Conservation (phyloP, 495 filamentous ascomycete species). For the Aspergillus olivimuriae region DNA sequence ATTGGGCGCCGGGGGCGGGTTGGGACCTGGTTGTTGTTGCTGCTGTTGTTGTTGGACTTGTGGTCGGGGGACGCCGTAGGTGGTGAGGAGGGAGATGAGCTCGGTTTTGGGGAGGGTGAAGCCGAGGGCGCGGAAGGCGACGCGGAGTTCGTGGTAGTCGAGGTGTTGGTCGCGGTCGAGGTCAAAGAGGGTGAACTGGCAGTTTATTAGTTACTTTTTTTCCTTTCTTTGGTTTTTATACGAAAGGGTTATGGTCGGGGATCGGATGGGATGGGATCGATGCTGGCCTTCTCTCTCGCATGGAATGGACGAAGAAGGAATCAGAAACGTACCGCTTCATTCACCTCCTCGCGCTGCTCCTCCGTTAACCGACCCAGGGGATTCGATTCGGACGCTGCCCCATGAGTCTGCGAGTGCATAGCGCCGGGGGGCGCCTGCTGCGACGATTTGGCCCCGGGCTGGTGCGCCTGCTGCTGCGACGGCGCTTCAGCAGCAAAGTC, state of each 20-base stretch:
- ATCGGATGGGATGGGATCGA: not conserved
- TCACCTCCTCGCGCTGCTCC: constrained; percentile 84
- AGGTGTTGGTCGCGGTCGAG: constrained; percentile 91
- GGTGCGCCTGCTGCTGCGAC: too few relatives aligned
- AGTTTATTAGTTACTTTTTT: constrained; percentile 1
- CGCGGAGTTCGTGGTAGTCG: constrained; percentile 97
- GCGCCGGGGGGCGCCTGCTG: constrained; percentile 24
- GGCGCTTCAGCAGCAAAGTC: constrained; percentile 27
- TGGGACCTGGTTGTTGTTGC: constrained; percentile 21
- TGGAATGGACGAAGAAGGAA: not conserved
- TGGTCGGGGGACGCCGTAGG: constrained; percentile 58
- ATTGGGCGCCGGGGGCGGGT: constrained; percentile 24
- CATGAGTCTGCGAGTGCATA: constrained; percentile 30
- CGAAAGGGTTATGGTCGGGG: not conserved
- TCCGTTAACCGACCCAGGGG: constrained; percentile 58
- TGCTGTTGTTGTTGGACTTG: constrained; percentile 38
- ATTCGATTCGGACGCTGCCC: constrained; percentile 37
- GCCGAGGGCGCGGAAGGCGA: constrained; percentile 92
- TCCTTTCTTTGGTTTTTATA: not conserved
- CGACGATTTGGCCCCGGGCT: constrained; percentile 21
- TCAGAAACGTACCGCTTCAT: constrained; percentile 67
- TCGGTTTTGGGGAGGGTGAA: constrained; percentile 85
- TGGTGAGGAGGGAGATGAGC: constrained; percentile 66
- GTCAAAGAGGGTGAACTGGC: constrained; percentile 93
- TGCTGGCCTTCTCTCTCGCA: not conserved